Conservation (phyloP, 2,329 filamentous ascomycete species). For the Dothideomycetes sp. region DNA sequence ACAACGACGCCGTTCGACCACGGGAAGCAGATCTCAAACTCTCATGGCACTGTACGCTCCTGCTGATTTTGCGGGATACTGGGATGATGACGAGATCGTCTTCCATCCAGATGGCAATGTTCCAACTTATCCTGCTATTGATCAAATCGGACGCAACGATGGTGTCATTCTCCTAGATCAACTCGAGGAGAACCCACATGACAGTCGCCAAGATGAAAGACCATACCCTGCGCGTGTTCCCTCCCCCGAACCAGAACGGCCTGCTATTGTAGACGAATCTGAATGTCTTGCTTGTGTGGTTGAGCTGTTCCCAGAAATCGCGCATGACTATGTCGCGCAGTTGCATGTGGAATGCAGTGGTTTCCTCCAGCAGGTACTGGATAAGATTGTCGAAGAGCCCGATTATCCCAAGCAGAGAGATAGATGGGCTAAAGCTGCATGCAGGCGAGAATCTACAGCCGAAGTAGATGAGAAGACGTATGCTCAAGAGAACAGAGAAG, state of each 20-base stretch:
- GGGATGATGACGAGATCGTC: not conserved
- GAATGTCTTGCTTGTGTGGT: constrained; percentile 5
- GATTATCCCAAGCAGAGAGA: constrained; percentile 20
- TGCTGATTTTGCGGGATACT: not conserved
- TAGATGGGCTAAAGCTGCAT: constrained; percentile 18
- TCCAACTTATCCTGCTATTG: not conserved
- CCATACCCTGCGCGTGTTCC: not conserved
- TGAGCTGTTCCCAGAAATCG: constrained; percentile 23
- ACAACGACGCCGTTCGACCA: too few species aligned
- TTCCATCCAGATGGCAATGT: not conserved
- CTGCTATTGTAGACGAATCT: not conserved
- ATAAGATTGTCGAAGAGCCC: constrained; percentile 15
- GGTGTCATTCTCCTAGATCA: not conserved
- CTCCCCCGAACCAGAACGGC: not conserved
- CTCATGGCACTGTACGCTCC: not conserved
- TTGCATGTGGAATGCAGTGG: constrained; percentile 14
- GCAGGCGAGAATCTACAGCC: constrained; percentile 11
- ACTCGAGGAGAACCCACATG: not conserved
- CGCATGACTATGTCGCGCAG: constrained; percentile 17
- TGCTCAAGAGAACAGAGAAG: constrained; percentile 10
- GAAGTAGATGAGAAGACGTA: constrained; percentile 13
- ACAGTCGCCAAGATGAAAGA: not conserved
- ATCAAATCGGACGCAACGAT: not conserved
- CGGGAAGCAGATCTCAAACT: not conserved
- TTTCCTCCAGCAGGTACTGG: constrained; percentile 13